Conservation (phyloP, 2,329 filamentous ascomycete species). For the Ophiostoma sp. region DNA sequence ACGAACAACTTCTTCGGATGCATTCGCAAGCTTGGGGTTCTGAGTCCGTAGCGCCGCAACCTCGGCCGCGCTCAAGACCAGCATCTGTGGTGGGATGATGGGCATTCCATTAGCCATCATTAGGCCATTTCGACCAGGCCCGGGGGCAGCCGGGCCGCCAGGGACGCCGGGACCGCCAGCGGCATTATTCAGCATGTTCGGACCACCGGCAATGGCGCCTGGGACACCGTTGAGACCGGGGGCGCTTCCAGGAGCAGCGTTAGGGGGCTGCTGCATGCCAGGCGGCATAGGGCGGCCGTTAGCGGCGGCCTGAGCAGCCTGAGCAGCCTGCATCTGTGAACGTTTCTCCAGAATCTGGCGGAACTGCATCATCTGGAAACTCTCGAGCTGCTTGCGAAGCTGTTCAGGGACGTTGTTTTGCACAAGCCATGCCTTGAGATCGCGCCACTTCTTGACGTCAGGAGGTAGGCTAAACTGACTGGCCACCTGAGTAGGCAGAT, state of each 20-base stretch:
- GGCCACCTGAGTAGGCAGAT: constrained; percentile 40
- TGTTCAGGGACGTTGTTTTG: constrained; percentile 36
- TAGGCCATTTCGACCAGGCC: neutral
- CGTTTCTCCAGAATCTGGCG: constrained; percentile 29
- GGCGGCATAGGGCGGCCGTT: constrained; percentile 26
- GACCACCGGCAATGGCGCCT: neutral
- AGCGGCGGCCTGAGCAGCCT: neutral
- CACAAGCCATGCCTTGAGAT: constrained; percentile 41
- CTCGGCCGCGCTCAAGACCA: constrained; percentile 21
- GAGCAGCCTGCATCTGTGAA: constrained; percentile 15
- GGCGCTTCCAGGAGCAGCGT: neutral
- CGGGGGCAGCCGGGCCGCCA: constrained; percentile 2
- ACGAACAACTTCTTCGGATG: constrained; percentile 24
- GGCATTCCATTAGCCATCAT: constrained; percentile 19
- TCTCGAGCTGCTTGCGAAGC: constrained; percentile 34
- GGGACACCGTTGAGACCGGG: neutral
- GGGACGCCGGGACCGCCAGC: neutral
- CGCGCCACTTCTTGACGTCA: constrained; percentile 47
- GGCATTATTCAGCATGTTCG: constrained; percentile 4
- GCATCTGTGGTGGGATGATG: constrained; percentile 22
- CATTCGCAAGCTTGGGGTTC: constrained; percentile 24
- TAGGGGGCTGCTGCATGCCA: constrained; percentile 22
- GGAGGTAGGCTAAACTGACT: constrained; percentile 35
- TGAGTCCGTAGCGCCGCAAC: constrained; percentile 22
- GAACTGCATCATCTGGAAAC: constrained; percentile 41